These are phyloP conservation scores for Harrya chromipes DNA, from an alignment of 768 basidiomycete genomes.

Conservation along the genomic window DNA sequence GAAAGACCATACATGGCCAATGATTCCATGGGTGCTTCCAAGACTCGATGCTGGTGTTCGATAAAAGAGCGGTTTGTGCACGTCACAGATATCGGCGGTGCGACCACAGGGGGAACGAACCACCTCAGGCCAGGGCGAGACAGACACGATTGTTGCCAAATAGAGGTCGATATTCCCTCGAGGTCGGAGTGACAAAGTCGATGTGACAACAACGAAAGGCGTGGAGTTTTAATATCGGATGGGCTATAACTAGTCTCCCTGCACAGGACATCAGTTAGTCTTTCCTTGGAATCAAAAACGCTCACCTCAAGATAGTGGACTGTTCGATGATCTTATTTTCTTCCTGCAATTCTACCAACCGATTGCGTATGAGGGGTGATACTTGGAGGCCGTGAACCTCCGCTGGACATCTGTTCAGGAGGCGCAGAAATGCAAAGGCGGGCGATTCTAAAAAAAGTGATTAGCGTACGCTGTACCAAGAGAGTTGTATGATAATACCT, in stretches of 20 bases:
- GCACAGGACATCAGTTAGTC: constrained; percentile 5
- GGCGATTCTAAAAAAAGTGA: constrained; percentile 42
- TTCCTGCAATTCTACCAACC: constrained; percentile 46
- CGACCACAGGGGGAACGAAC: constrained; percentile 82
- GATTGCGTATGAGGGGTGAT: constrained; percentile 57
- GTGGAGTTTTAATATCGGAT: constrained; percentile 16
- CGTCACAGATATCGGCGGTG: constrained; percentile 74
- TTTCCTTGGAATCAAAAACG: constrained; percentile 2
- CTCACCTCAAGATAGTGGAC: constrained; percentile 45
- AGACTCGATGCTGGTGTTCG: constrained; percentile 57
- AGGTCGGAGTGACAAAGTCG: constrained; percentile 46
- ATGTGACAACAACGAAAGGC: constrained; percentile 26
- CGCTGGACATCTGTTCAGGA: constrained; percentile 58
- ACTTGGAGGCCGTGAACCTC: constrained; percentile 63
- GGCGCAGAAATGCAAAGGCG: constrained; percentile 74
- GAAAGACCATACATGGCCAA: constrained; percentile 85
- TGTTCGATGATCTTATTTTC: constrained; percentile 41
- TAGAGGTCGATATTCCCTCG: constrained; percentile 52
- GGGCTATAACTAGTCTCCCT: constrained; percentile 21
- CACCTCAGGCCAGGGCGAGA: constrained; percentile 79
- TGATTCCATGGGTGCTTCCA: constrained; percentile 71
- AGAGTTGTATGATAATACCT: constrained; percentile 38
- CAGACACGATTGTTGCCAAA: constrained; percentile 76
- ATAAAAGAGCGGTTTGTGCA: constrained; percentile 78
- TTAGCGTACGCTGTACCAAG: not conserved